These are phyloP conservation scores for Liriodendron chinense DNA, from an alignment of 164 flowering plant species.

Conservation along the genomic window DNA sequence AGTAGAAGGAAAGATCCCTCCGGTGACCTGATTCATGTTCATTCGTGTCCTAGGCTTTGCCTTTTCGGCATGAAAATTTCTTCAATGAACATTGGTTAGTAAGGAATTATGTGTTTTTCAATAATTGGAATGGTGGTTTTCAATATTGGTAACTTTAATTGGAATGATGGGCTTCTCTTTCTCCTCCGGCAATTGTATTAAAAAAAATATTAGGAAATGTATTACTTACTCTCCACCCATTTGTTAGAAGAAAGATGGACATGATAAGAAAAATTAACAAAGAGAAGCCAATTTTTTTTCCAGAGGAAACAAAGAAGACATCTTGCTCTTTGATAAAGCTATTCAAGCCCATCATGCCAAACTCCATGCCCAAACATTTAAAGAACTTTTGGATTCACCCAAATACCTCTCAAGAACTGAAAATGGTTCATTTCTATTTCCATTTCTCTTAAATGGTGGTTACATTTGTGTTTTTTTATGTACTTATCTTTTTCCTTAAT, in stretches of 20 bases:
- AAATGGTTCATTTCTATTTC: not conserved
- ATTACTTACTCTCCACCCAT: too few species aligned
- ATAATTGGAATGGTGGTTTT: not conserved
- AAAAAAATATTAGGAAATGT: too few species aligned
- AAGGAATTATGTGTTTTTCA: not conserved
- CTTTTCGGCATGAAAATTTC: not conserved
- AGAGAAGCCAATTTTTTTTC: too few species aligned
- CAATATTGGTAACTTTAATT: not conserved
- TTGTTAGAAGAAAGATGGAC: too few species aligned
- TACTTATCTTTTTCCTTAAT: too few species aligned
- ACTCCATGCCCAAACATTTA: not conserved
- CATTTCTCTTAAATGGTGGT: not conserved
- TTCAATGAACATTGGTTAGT: not conserved
- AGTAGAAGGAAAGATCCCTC: not conserved
- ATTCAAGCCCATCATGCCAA: not conserved
- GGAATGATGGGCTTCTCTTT: not conserved
- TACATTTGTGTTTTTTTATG: too few species aligned
- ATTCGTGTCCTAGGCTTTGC: not conserved
- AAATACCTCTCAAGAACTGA: not conserved
- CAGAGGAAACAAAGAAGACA: too few species aligned
- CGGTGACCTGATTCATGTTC: not conserved
- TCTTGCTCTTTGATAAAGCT: not conserved
- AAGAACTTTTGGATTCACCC: not conserved
- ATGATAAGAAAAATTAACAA: too few species aligned
- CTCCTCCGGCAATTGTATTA: too few species aligned